Evolutionary conservation across 2,329 filamentous ascomycete genomes (phyloP), one percentile per base, ranked within the genome.

Genomic region (Rachicladosporium sp.): DNA sequence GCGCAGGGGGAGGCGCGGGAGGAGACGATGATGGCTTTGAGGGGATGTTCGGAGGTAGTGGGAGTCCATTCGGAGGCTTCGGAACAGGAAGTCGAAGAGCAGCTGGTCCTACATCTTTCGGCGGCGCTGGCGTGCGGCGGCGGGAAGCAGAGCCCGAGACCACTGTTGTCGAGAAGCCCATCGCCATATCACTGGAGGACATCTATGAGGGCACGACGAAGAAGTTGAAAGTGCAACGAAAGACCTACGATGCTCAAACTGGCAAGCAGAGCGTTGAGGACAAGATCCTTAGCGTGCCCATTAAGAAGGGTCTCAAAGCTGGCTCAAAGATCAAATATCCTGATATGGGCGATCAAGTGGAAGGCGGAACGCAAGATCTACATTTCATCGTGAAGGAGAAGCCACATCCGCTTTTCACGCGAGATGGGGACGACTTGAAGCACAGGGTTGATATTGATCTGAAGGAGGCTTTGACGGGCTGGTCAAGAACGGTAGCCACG

Each of bases 291-390:
- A 87, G 93, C 57, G 89, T 96, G 38, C 86, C 87, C 34, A 94
- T 98, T 66, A 96, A 95, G 67, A 80, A 86, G 4, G 91, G 91
- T 43, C 67, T 96, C 63, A 95, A 96, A 67, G 88, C 93, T 52
- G 91, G 91, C 23, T 93, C 85, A 56, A 98, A 96, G 71, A 94
- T 98, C 64, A 95, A 95, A 65, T 98, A 94, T 59, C 84, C 83
- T 56, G 87, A 89, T 32, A 88, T 96, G n/a, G 91, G 91, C 8
- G 91, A 98, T 62, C 88, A 96, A 60, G 87, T 94, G 45, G 91
- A 96, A 57, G 91, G 91, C 32, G 89, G 89, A 9, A 84, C 87
- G 43, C 91, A 98, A 61, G 91, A 98, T 62, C 64, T 98, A 38
- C 88, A 95, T 60, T 93, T 98, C 54, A 81, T 98, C 43, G 76